These are phyloP conservation scores for Chloranthus sessilifolius DNA, from an alignment of 164 flowering plant genomes.

Conservation along the genomic window DNA sequence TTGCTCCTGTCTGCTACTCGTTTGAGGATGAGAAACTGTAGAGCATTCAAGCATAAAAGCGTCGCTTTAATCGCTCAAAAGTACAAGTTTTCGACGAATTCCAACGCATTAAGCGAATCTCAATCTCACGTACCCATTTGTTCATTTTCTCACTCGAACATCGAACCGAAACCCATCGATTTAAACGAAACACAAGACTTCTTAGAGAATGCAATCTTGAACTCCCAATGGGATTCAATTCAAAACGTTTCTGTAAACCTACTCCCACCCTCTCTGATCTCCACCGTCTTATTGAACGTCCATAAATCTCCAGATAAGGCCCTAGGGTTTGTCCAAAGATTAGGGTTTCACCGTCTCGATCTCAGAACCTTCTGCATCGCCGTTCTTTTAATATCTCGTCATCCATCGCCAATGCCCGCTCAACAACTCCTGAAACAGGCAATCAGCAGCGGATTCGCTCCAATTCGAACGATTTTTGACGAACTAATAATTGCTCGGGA, in stretches of 20 bases:
- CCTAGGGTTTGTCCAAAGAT: slow-evolving; percentile 31
- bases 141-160: background rate
- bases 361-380: slow-evolving; percentile 40
- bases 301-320: slow-evolving; percentile 33
- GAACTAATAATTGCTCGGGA: slow-evolving; percentile 30
- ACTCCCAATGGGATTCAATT: too few species aligned
- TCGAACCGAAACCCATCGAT: too few species aligned
- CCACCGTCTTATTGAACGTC: slow-evolving; percentile 33
- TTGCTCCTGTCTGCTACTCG: too few species aligned
- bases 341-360: slow-evolving; percentile 29
- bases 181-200: too few species aligned
- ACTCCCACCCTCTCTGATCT: slow-evolving; percentile 32
- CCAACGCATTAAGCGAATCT: too few species aligned
- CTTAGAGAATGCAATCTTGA: too few species aligned
- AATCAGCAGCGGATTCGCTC: slow-evolving; percentile 12
- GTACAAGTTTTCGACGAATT: too few species aligned
- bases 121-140: background rate
- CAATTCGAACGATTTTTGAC: slow-evolving; percentile 30
- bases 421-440: slow-evolving; percentile 33
- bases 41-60: too few species aligned
- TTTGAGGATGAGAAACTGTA: too few species aligned
- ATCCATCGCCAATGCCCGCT: slow-evolving; percentile 38
- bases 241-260: too few species aligned
- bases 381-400: slow-evolving; percentile 32
- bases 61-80: too few species aligned